Percentiles rank a stretch among this genome's conserved stretches.
Conservation (phyloP, 1,284 basidiomycete genomes). For the Puccinia polysora region DNA sequence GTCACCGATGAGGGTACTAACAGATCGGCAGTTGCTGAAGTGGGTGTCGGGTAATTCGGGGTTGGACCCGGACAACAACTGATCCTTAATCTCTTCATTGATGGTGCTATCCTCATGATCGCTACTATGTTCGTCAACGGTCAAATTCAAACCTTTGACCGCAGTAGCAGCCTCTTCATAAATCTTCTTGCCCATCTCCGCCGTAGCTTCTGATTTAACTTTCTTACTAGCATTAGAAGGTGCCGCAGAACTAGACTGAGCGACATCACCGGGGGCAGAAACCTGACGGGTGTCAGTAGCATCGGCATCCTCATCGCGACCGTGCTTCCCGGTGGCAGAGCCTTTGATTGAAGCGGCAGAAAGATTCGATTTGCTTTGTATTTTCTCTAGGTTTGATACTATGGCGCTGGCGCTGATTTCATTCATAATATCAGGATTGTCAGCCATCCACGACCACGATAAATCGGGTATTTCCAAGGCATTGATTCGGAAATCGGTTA, state of each 20-base stretch:
- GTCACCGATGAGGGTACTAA: not conserved
- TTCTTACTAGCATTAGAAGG: not conserved
- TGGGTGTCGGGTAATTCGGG: not conserved
- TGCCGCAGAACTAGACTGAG: not conserved
- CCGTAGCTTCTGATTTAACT: slow-evolving; percentile 11
- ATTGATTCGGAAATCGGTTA: slow-evolving; percentile 93
- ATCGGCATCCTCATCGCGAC: slow-evolving; percentile 1
- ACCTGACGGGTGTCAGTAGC: not conserved
- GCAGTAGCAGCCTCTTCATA: slow-evolving; percentile 22
- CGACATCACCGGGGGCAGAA: not conserved
- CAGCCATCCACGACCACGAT: slow-evolving; percentile 54
- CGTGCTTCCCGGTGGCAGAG: slow-evolving; percentile 14
- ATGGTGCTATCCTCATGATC: slow-evolving; percentile 18
- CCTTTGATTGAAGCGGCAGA: not conserved
- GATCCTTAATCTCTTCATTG: slow-evolving; percentile 24
- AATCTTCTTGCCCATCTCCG: slow-evolving; percentile 18
- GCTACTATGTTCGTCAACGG: slow-evolving; percentile 19
- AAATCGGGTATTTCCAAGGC: slow-evolving; percentile 67
- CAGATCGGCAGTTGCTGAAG: not conserved
- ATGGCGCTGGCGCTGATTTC: not conserved
- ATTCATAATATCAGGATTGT: not conserved
- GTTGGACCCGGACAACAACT: not conserved
- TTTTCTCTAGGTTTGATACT: not conserved
- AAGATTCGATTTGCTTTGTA: not conserved
- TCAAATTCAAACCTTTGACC: slow-evolving; percentile 18